Evolutionary conservation across 1,284 basidiomycete species (phyloP).

Genomic region (Ustilago sp.): DNA sequence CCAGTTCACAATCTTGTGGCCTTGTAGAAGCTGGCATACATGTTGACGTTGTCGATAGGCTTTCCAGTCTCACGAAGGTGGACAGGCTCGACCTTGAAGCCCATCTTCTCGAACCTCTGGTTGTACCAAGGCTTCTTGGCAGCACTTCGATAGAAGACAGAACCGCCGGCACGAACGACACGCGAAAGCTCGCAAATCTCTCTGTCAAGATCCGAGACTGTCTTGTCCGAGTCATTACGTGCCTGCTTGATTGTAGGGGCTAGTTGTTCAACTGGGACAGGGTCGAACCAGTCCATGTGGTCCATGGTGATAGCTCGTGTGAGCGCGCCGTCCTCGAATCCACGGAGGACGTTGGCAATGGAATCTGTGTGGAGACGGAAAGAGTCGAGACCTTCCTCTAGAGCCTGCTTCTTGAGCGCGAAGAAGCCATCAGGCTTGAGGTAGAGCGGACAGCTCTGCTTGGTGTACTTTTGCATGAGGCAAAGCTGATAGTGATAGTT

Average conservation of each 20-base stretch:
- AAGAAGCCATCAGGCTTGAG: constrained; percentile 79
- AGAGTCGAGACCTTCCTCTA: constrained; percentile 73
- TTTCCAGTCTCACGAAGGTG: constrained; percentile 67
- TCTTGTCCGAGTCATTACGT: constrained; percentile 69
- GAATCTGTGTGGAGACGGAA: constrained; percentile 84
- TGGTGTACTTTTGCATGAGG: constrained; percentile 77
- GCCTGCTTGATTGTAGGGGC: constrained; percentile 69
- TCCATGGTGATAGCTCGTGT: constrained; percentile 78
- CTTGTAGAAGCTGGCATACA: constrained; percentile 72
- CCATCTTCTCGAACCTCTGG: constrained; percentile 74
- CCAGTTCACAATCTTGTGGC: constrained; percentile 60
- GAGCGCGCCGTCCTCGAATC: constrained; percentile 60
- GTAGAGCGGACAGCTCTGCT: constrained; percentile 79
- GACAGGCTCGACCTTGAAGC: constrained; percentile 63
- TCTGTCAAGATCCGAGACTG: constrained; percentile 74
- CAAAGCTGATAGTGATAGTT: constrained; percentile 71
- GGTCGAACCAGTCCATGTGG: constrained; percentile 80
- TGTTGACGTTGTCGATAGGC: constrained; percentile 77
- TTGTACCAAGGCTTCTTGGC: constrained; percentile 81
- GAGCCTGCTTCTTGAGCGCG: constrained; percentile 74
- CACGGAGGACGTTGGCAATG: constrained; percentile 76
- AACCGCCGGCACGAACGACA: constrained; percentile 76
- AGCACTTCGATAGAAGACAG: constrained; percentile 80
- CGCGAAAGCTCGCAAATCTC: constrained; percentile 77
- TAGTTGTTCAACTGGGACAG: constrained; percentile 72